phyloP scores from a whole-genome alignment of 805 yeast species.

The Tetrapisispora nanseiensis region DNA sequence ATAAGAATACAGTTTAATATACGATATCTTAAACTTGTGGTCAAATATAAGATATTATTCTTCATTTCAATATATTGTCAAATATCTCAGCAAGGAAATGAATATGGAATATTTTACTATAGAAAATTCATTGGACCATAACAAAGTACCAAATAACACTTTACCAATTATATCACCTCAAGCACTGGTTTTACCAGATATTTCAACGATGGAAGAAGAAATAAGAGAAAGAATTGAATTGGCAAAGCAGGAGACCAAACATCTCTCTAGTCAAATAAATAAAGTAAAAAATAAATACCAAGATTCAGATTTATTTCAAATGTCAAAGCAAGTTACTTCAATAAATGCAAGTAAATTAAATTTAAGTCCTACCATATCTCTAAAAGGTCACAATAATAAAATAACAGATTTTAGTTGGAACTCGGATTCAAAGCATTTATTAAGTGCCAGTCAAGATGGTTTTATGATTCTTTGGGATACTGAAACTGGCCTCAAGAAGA shows the following conservation, averaged over 20 bases:
- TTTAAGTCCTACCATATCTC: conserved; percentile 30
- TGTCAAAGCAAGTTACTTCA: conserved; percentile 26
- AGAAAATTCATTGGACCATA: not conserved
- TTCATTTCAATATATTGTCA: too few species aligned
- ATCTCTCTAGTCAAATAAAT: conserved; percentile 42
- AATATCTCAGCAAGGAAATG: too few species aligned
- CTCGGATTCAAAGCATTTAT: conserved; percentile 44
- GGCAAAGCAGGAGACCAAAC: conserved; percentile 39
- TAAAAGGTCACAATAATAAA: conserved; percentile 59
- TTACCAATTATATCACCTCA: conserved; percentile 3
- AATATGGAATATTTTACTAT: not conserved
- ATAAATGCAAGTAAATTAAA: conserved; percentile 20
- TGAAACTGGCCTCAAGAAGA: conserved; percentile 55
- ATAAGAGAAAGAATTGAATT: conserved; percentile 22
- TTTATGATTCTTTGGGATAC: conserved; percentile 79
- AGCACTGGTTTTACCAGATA: conserved; percentile 3
- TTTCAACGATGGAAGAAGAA: conserved; percentile 14
- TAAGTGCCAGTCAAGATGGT: conserved; percentile 83
- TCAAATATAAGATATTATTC: too few species aligned
- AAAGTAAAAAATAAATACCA: conserved; percentile 33
- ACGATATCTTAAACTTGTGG: too few species aligned
- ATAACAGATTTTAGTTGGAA: conserved; percentile 64
- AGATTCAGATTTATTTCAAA: conserved; percentile 37
- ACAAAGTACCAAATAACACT: not conserved
- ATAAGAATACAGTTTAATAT: too few species aligned